phyloP scores from a whole-genome alignment of 306 rosid genomes.

The Trifolium repens region DNA sequence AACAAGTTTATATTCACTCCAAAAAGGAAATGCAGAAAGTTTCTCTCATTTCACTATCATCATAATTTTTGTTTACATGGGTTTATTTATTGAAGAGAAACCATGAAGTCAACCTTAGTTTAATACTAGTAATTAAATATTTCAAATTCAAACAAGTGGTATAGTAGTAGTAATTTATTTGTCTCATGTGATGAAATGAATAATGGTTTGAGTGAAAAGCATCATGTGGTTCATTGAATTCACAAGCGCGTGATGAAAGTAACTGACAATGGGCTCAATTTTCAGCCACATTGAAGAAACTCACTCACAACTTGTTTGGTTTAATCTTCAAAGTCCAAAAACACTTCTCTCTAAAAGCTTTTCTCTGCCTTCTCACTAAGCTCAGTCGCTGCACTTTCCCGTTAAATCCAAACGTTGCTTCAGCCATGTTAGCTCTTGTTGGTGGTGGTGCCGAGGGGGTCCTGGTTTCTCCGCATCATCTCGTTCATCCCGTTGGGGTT shows the following conservation, averaged over 20 bases:
- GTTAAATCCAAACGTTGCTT: no score
- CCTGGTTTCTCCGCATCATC: no score
- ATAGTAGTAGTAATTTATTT: background rate
- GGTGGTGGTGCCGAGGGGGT: no score
- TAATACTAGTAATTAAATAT: background rate
- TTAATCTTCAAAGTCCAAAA: slow-evolving; percentile 1
- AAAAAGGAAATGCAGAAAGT: no score
- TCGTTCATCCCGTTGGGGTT: no score
- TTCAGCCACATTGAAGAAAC: slow-evolving; percentile 7
- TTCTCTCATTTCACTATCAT: background rate
- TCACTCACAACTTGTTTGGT: background rate
- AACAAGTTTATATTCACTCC: no score
- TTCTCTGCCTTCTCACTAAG: no score
- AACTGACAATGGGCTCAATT: slow-evolving; percentile 3
- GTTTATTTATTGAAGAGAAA: background rate
- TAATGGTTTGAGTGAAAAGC: background rate
- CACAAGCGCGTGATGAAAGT: background rate
- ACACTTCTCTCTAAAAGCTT: no score
- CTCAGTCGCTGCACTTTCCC: no score
- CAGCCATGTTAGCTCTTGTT: no score
- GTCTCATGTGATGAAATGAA: background rate
- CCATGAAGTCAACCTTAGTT: background rate
- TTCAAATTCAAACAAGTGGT: background rate
- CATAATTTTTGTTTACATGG: background rate
- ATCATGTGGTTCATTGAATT: slow-evolving; percentile 26